phyloP scores from a whole-genome alignment of 331 rosid species.

The Stylosanthes scabra region DNA sequence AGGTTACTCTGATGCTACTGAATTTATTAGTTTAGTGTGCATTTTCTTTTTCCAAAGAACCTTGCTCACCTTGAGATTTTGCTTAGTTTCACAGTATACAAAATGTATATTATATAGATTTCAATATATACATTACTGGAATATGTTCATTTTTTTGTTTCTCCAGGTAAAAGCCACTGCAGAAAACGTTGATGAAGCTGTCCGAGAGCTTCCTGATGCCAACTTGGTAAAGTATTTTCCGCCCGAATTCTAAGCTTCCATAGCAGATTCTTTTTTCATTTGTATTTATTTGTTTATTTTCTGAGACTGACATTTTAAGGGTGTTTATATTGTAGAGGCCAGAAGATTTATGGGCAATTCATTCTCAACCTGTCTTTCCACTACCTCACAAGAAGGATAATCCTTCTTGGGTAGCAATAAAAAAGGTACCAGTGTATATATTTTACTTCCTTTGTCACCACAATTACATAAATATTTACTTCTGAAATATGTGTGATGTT shows the following conservation, averaged over 20 bases:
- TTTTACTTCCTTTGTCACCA: too few species aligned
- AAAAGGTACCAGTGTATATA: conserved; percentile 67
- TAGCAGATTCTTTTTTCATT: neutral
- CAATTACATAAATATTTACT: neutral
- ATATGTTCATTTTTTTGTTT: conserved; percentile 28
- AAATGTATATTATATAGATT: neutral
- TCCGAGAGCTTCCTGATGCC: conserved; percentile 99
- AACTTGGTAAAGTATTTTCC: conserved; percentile 87
- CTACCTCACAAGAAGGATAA: conserved; percentile 83
- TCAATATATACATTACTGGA: neutral
- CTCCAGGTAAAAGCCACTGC: conserved; percentile 91
- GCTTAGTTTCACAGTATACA: conserved; percentile 9
- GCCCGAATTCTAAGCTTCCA: too few species aligned
- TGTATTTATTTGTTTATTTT: neutral
- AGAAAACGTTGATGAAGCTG: conserved; percentile 86
- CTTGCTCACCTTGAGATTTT: conserved; percentile 1
- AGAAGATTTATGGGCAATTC: conserved; percentile 92
- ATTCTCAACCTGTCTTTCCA: conserved; percentile 81
- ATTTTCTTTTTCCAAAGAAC: neutral
- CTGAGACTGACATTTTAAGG: conserved; percentile 32
- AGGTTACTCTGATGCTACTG: neutral
- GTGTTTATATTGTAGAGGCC: conserved; percentile 67
- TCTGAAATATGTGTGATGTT: conserved; percentile 24
- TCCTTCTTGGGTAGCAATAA: conserved; percentile 88
- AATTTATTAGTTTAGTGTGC: conserved; percentile 8